Percentiles rank a stretch among this genome's conserved stretches.
phyloP scores from a whole-genome alignment of 371 early-diverging fungal genomes.

The Chytridiales sp. region DNA sequence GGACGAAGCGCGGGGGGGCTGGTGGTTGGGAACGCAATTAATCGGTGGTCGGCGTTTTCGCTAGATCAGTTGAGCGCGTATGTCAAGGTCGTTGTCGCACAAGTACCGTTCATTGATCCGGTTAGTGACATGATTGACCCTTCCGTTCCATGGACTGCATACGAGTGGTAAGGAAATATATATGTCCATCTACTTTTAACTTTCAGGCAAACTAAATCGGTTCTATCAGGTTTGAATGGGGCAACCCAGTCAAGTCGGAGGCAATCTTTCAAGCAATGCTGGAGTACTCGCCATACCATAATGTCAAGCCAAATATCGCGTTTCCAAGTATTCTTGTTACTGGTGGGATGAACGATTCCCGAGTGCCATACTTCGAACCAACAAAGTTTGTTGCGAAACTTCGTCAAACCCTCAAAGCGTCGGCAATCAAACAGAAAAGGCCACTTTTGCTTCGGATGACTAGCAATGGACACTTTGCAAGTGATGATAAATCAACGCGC shows the following conservation, averaged over 20 bases:
- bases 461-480: conserved; percentile 41
- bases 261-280: conserved; percentile 50
- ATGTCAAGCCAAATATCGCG: conserved; percentile 23
- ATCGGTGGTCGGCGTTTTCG: conserved; percentile 6
- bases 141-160: conserved; percentile 59
- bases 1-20: conserved; percentile 60
- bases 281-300: conserved; percentile 53
- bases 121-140: conserved; percentile 50
- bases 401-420: conserved; percentile 35
- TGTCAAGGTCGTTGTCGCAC: conserved; percentile 47
- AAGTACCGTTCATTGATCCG: conserved; percentile 60
- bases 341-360: conserved; percentile 46
- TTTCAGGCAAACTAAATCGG: neutral
- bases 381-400: conserved; percentile 55
- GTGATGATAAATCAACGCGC: neutral
- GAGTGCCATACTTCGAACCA: conserved; percentile 57
- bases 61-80: neutral
- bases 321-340: conserved; percentile 47
- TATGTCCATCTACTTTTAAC: neutral
- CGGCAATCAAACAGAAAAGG: conserved; percentile 21
- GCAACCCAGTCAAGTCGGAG: conserved; percentile 42
- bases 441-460: conserved; percentile 46
- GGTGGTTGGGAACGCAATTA: conserved; percentile 42
- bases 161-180: conserved; percentile 41
- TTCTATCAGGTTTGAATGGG: conserved; percentile 49